Base-by-base conservation (phyloP, 1,139 yeast species). In the Diutina scorzettiae region DNA sequence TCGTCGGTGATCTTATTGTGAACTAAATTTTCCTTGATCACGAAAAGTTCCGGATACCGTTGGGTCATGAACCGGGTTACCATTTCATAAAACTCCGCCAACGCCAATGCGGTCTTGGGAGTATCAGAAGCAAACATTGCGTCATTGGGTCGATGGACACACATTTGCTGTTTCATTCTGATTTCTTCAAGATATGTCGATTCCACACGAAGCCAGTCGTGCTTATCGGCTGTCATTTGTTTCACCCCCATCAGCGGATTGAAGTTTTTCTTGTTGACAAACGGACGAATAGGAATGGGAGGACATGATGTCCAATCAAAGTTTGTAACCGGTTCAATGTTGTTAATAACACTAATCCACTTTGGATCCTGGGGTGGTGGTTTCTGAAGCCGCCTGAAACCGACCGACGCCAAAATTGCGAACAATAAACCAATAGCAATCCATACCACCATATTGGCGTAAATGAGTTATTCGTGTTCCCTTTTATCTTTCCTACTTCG, bases 141-240 rank as follows among this genome's bases (percentile, higher is more conserved):
- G 29, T 61, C 51, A 8, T 56, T 50, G 4, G 54, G 54, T 42
- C 53, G 45, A 6, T 46, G 41, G 21, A 48, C 43, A 16, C 59
- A 48, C 24, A 55, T 49, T 37, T 53, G 44, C 37, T 52, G 51
- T 34, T 66, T 53, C 24, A 53, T 44, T 9, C 41, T 48, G 3
- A 60, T 56, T 25, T 51, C 52, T 3, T 56, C 51, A 9, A 53
- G 45, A 45, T 66, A 66, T 2, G 69, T 59, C 30, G 63, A 51
- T 43, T 67, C 72, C 11, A 67, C 53, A 20, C 66, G 54, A 12
- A 67, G 52, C 64, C 70, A 64, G 16, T 63, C 63, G 42, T 63
- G 59, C 1, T 66, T 64, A 1, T 57, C 49, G 9, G 54, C 45
- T 5, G 58, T 48, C 24, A 67, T 45, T 43, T 63, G 63, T 29